Evolutionary conservation across 106 monocot species (phyloP), one percentile per base, ranked within the genome.

Genomic region (Dendrobium catenatum): DNA sequence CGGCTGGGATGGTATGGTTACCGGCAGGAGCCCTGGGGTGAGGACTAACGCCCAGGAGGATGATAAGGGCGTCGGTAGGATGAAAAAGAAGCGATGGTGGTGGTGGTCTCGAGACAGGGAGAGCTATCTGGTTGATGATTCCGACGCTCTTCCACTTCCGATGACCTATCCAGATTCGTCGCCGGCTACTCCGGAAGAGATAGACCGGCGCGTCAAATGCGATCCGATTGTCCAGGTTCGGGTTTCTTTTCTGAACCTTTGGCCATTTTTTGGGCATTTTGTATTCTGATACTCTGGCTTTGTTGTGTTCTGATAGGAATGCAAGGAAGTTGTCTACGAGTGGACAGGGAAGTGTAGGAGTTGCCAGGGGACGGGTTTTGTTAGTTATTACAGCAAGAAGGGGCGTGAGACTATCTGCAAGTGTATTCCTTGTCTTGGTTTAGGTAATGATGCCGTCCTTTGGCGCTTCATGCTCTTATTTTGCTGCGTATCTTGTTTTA

Each of bases 341-440:
- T 95, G 95, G 95, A 90, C 92, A 46, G 92, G 92, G 74, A 95
- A 95, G 85, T 95, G 95, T 20, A 87, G 90, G 84, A 95, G 95
- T 59, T 95, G 92, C 78, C 92, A 92, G 82, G 95, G 95, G 75
- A 85, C 90, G 19, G 92, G 95, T 9, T 82, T 92, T 24, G 89
- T 90, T 44, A 91, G 90, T 79, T 95, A 95, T 73, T 90, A 84
- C 64, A 89, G 77, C 44, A 89, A 92, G 73, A 95, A 81, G 83
- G 90, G 90, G 3, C 85, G 85, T 10, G 90, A 91, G 84, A 95
- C 90, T 1, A 90, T 94, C 51, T 92, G 92, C 96, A 94, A 94
- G 83, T 96, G 96, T 78, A 83, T 96, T 75, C 96, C 96, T 78
- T 96, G 96, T 72, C 85, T 89, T 77, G 96, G 96, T 46, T 86